Conservation (phyloP, 192 early-diverging fungal species). For the Linnemannia hyalina region DNA sequence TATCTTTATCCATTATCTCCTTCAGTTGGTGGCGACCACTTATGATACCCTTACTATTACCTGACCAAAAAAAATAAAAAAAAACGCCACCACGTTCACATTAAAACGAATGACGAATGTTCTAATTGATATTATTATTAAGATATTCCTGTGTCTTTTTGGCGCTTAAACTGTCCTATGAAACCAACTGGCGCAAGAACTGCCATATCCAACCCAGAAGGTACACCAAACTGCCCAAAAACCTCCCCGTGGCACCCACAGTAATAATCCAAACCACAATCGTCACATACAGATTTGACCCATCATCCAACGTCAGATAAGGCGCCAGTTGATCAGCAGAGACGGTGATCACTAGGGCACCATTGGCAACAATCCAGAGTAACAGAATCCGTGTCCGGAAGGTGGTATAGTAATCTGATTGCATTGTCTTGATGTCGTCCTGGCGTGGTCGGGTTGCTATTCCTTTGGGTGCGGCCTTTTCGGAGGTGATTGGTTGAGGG, state of each 20-base stretch:
- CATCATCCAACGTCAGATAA: constrained; percentile 36
- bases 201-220: constrained; percentile 46
- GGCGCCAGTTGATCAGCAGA: constrained; percentile 53
- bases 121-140: background rate
- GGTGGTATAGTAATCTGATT: constrained; percentile 46
- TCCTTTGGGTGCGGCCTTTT: background rate
- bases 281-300: constrained; percentile 49
- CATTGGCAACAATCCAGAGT: constrained; percentile 49
- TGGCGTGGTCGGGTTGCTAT: constrained; percentile 1
- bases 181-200: constrained; percentile 9
- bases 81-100: background rate
- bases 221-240: constrained; percentile 43
- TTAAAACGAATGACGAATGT: background rate
- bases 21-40: background rate
- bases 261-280: constrained; percentile 53
- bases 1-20: background rate
- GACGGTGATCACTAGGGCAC: constrained; percentile 43
- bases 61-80: background rate
- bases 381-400: constrained; percentile 45
- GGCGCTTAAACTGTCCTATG: background rate
- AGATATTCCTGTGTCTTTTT: background rate
- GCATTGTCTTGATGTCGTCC: constrained; percentile 51
- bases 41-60: background rate
- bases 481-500: background rate
- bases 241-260: constrained; percentile 44